Percentiles rank a stretch among this genome's conserved stretches.
Evolutionary conservation across 2,329 filamentous ascomycete genomes (phyloP).

Genomic region (Amphichorda felina): DNA sequence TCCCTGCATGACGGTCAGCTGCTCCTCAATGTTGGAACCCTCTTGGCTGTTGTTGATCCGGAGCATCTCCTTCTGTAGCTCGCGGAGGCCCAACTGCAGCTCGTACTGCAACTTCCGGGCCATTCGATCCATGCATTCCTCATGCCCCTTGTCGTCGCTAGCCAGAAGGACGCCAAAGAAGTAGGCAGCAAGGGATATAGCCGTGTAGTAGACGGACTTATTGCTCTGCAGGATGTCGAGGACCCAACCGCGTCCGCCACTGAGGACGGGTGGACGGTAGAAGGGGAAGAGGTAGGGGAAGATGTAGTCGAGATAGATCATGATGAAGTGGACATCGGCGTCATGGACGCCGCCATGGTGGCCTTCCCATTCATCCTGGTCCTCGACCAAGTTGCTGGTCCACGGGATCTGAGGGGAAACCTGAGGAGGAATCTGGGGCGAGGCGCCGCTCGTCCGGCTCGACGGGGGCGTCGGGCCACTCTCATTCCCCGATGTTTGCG

Average conservation of each 20-base stretch:
- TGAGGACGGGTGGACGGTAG: conserved; percentile 42
- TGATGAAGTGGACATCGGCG: conserved; percentile 30
- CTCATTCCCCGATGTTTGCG: conserved; percentile 9
- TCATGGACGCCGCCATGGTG: conserved; percentile 10
- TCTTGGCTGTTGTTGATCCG: conserved; percentile 18
- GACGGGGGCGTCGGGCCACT: conserved; percentile 14
- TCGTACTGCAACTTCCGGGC: conserved; percentile 28
- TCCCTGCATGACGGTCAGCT: conserved; percentile 31
- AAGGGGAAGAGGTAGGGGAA: conserved; percentile 53
- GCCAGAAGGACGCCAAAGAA: conserved; percentile 38
- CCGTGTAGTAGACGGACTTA: conserved; percentile 44
- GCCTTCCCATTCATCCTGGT: background rate
- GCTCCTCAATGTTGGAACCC: conserved; percentile 16
- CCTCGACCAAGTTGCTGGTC: conserved; percentile 1
- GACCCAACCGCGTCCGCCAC: conserved; percentile 50
- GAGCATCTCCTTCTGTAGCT: conserved; percentile 29
- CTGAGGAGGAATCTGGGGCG: conserved; percentile 11
- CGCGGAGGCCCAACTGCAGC: conserved; percentile 29
- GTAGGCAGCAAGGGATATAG: conserved; percentile 43
- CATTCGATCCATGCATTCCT: conserved; percentile 16
- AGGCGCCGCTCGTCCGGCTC: conserved; percentile 15
- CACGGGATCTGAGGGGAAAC: conserved; percentile 13
- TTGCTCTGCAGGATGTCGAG: conserved; percentile 44
- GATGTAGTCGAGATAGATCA: conserved; percentile 50
- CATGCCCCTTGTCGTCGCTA: conserved; percentile 3